These are phyloP conservation scores for Wickerhamomyces canadensis DNA, from an alignment of 805 yeast genomes.

Conservation along the genomic window DNA sequence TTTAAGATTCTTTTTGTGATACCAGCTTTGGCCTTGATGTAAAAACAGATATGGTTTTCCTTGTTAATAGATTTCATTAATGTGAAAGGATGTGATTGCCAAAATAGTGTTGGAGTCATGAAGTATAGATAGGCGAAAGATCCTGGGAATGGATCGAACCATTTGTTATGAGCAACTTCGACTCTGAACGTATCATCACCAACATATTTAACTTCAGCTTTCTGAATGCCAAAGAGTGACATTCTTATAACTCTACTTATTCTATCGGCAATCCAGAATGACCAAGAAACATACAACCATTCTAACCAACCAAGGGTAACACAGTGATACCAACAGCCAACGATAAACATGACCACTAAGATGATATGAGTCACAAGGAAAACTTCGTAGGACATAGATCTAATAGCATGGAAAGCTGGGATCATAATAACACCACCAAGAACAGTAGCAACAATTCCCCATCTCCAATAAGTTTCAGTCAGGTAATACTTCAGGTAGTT, in stretches of 20 bases:
- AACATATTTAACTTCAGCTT: conserved; percentile 12
- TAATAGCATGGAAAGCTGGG: conserved; percentile 45
- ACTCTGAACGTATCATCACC: conserved; percentile 42
- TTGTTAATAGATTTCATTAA: conserved; percentile 33
- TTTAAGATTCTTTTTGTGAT: conserved; percentile 37
- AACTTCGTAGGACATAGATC: conserved; percentile 52
- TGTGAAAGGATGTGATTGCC: conserved; percentile 73
- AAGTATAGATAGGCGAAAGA: conserved; percentile 51
- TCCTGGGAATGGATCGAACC: conserved; percentile 47
- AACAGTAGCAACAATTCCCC: conserved; percentile 43
- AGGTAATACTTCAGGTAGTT: conserved; percentile 8
- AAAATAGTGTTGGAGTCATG: conserved; percentile 41
- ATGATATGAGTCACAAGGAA: conserved; percentile 55
- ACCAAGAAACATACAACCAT: conserved; percentile 35
- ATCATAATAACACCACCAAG: conserved; percentile 38
- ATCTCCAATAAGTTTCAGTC: conserved; percentile 11
- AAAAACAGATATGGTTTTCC: conserved; percentile 32
- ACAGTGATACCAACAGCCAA: conserved; percentile 56
- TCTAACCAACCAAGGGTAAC: conserved; percentile 45
- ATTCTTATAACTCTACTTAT: conserved; percentile 36
- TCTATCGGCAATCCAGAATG: conserved; percentile 31
- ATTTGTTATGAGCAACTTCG: conserved; percentile 32
- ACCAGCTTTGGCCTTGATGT: conserved; percentile 48
- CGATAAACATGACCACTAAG: conserved; percentile 47
- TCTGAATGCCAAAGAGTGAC: conserved; percentile 9